These are phyloP conservation scores for Daucus carota DNA, from an alignment of 129 eudicot genomes.

Conservation along the genomic window DH1_v3.0 NC_030388.2:16964001-16964500, in stretches of 20 bases:
- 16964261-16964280: neutral
- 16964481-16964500: conserved; percentile 57
- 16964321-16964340: conserved; percentile 38
- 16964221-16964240: neutral
- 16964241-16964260: neutral
- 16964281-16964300: neutral
- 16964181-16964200: neutral
- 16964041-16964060: neutral
- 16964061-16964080: neutral
- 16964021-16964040: neutral
- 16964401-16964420: conserved; percentile 47
- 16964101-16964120: neutral
- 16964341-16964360: conserved; percentile 87
- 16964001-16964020: no score
- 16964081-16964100: neutral
- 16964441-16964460: conserved; percentile 78
- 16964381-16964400: conserved; percentile 84
- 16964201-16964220: neutral
- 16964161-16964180: neutral
- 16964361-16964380: conserved; percentile 68
- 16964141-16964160: neutral
- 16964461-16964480: conserved; percentile 69
- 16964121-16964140: neutral
- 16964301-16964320: neutral
- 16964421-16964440: conserved; percentile 47